Base-by-base conservation (phyloP, 2,329 filamentous ascomycete species). In the Coniochaeta sp. region DNA sequence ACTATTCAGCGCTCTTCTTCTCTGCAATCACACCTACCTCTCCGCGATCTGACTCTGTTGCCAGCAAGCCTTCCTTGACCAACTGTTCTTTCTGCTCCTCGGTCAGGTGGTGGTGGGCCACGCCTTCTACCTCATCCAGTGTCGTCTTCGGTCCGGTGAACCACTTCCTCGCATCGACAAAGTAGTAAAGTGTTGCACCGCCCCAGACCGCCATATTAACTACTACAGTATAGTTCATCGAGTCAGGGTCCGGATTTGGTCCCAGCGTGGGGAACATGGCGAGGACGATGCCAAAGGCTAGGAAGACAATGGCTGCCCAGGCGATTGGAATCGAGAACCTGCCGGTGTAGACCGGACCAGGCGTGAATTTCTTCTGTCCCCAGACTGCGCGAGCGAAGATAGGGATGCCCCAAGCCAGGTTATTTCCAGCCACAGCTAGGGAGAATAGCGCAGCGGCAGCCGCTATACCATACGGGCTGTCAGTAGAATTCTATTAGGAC, bases 191-290 rank as follows among this genome's bases (percentile, higher is more conserved):
- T 64, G 85, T 68, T 0, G 79, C 76, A 1, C 82, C 82, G 16
- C 79, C 72, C 84, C 84, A 87, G 1, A 87, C 79, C 4, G 79
- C 78, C 36, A 75, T 76, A 63, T 86, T 86, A 61, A 88, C 82
- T 1, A 86, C 84, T 2, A 86, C 77, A 0, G 84, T 86, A 66
- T 87, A 87, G 65, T 87, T 88, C 84, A 87, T 87, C 17, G 71
- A 71, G 44, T 77, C 62, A 0, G 70, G 68, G 8, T 73, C 75
- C 1, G 83, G 83, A 64, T 79, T 72, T 30, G 84, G 82, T 0
- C 83, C 84, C 4, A 73, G 75, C 14, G 72, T 74, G 0, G 84
- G 84, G 67, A 87, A 85, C 83, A 87, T 86, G 58, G 75, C 77
- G 28, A 87, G 66, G 0, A 81, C 57, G 38, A 85, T 81, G 0